Evolutionary conservation across 2,329 filamentous ascomycete genomes (phyloP), one percentile per base, ranked within the genome.

Genomic region (Sphaerulina musiva): DNA sequence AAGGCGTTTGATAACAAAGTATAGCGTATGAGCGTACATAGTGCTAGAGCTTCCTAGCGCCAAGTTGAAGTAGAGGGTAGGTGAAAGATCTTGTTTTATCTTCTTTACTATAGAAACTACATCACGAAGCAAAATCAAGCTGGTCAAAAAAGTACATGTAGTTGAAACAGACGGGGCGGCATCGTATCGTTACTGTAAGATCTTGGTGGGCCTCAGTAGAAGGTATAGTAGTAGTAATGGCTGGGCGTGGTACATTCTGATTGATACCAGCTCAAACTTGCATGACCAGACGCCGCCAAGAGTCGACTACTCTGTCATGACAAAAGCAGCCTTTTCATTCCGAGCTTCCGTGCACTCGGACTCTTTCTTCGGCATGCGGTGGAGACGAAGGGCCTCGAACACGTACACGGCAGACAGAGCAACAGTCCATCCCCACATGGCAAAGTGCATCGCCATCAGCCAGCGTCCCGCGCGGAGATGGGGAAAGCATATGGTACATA

Each of bases 141-240:
- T 56, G 31, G 49, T 49, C 14, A 17, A 17, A 17, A 17, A 17
- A 17, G 14, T 17, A 38, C 48, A 56, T 46, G 54, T 56, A 1
- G 54, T 56, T 6, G 49, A 53, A 34, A 49, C 53, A 10, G 54
- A 49, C 2, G 11, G 53, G 11, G 34, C 39, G 10, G 12, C 48
- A 11, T 43, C 49, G 32, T 29, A 38, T 36, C 39, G 38, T 32
- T 49, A 56, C 10, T 56, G 54, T 38, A 56, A 56, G 43, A 49
- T 56, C 23, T 38, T 56, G 39, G 34, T 56, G 4, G 48, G 53
- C 47, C 11, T 55, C 40, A 45, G 43, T 55, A 55, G 47, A 17
- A 17, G 14, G 14, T 17, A 17, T 17, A 17, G 14, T 17, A 17
- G 14, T 17, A 17, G 14, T 17, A 17, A 17, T 17, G 14, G 14